These are phyloP conservation scores for Theileria luwenshuni DNA, from an alignment of 169 alveolate genomes.

Conservation along the genomic window DNA sequence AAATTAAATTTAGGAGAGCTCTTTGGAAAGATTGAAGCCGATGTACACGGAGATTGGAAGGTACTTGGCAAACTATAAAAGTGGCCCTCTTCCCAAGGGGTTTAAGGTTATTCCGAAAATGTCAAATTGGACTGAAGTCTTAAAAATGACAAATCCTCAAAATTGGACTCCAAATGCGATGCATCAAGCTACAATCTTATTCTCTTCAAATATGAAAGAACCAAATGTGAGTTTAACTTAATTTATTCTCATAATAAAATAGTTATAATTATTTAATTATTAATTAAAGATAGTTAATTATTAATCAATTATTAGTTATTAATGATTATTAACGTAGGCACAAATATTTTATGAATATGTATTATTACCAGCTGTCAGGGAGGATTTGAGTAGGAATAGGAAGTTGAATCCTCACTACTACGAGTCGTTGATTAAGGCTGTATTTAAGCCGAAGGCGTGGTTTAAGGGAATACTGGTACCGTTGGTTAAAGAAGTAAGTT, in stretches of 20 bases:
- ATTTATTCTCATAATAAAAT: not conserved
- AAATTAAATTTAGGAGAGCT: conserved; percentile 17
- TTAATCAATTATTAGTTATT: no score
- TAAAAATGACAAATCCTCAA: conserved; percentile 89
- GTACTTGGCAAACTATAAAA: conserved; percentile 76
- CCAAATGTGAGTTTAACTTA: conserved; percentile 60
- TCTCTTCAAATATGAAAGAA: conserved; percentile 86
- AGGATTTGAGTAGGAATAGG: conserved; percentile 81
- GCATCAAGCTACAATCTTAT: conserved; percentile 88
- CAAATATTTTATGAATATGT: conserved; percentile 77
- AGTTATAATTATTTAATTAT: not conserved
- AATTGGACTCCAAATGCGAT: conserved; percentile 94
- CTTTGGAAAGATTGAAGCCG: conserved; percentile 26
- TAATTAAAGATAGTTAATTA: not conserved
- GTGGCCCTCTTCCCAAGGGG: conserved; percentile 94
- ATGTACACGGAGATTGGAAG: conserved; percentile 55
- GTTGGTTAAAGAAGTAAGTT: conserved; percentile 82
- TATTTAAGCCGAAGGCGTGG: conserved; percentile 95
- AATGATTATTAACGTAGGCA: conserved; percentile 48
- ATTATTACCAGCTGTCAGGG: conserved; percentile 86
- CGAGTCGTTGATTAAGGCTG: conserved; percentile 90
- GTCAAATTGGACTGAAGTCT: conserved; percentile 91
- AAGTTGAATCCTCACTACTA: conserved; percentile 91
- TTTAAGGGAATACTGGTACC: conserved; percentile 93
- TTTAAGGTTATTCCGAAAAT: conserved; percentile 89